Percentiles rank a stretch among this genome's conserved stretches.
phyloP scores from a whole-genome alignment of 768 basidiomycete species.

The Symmetrospora coprosmae region DNA sequence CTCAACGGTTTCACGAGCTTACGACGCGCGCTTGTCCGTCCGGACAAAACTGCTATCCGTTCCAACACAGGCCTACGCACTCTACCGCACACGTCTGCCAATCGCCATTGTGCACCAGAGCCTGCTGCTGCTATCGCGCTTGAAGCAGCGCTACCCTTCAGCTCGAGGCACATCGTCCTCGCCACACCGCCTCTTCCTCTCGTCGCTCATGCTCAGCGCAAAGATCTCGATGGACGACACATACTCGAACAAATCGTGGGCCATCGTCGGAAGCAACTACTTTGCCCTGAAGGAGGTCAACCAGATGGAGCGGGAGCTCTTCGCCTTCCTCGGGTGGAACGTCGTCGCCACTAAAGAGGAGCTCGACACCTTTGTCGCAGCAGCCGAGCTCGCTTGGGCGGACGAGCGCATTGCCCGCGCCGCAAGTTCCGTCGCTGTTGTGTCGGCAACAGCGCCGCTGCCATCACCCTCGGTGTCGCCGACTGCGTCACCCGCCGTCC shows the following conservation, averaged over 20 bases:
- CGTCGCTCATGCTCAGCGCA: slow-evolving; percentile 57
- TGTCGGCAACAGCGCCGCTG: background rate
- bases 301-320: slow-evolving; percentile 94
- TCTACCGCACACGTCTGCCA: slow-evolving; percentile 67
- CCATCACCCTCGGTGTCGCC: background rate
- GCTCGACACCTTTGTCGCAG: slow-evolving; percentile 21
- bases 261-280: slow-evolving; percentile 75
- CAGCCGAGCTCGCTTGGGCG: background rate
- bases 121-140: slow-evolving; percentile 59
- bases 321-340: slow-evolving; percentile 51
- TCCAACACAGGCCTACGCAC: slow-evolving; percentile 47
- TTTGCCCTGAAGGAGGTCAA: slow-evolving; percentile 78
- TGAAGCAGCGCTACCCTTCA: slow-evolving; percentile 83
- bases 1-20: too few relatives aligned
- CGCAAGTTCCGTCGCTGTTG: background rate
- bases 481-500: too few relatives aligned
- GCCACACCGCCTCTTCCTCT: slow-evolving; percentile 77
- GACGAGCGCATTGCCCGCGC: background rate
- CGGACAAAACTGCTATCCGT: background rate
- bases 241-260: slow-evolving; percentile 85
- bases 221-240: slow-evolving; percentile 82
- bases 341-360: slow-evolving; percentile 32
- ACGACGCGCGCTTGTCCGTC: background rate
- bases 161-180: slow-evolving; percentile 79
- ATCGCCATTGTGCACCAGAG: slow-evolving; percentile 53